These are phyloP conservation scores for Diaporthe eres DNA, from an alignment of 2,329 filamentous ascomycete genomes.

Conservation along the genomic window DNA sequence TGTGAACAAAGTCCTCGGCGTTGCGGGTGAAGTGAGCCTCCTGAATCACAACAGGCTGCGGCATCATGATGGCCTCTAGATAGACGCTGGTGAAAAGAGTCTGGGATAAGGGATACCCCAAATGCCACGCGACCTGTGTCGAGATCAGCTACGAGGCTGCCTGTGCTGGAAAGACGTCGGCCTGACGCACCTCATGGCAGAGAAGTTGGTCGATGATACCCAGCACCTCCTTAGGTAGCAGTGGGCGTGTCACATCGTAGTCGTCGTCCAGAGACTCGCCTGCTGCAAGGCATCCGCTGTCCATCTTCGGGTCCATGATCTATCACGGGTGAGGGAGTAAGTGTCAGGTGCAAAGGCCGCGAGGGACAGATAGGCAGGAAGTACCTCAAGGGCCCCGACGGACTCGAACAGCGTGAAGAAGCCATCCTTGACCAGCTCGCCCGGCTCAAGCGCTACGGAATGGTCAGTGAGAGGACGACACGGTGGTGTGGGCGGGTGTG, in stretches of 20 bases:
- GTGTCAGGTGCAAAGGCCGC: background rate
- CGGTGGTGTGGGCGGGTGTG: slow-evolving; percentile 22
- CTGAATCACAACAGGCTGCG: slow-evolving; percentile 73
- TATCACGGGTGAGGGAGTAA: slow-evolving; percentile 55
- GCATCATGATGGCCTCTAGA: slow-evolving; percentile 85
- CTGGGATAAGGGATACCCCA: slow-evolving; percentile 95
- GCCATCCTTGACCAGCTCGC: slow-evolving; percentile 93
- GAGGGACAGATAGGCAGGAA: background rate
- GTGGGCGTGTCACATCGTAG: slow-evolving; percentile 78
- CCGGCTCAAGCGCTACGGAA: slow-evolving; percentile 77
- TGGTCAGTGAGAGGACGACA: slow-evolving; percentile 41
- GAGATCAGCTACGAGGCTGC: background rate
- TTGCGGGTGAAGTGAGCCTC: slow-evolving; percentile 73
- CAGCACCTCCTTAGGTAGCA: slow-evolving; percentile 84
- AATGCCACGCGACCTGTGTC: slow-evolving; percentile 90
- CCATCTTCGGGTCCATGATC: slow-evolving; percentile 99
- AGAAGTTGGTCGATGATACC: slow-evolving; percentile 96
- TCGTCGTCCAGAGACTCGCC: slow-evolving; percentile 87
- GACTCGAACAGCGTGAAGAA: slow-evolving; percentile 95
- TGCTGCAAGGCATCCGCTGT: slow-evolving; percentile 86
- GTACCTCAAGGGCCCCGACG: slow-evolving; percentile 85
- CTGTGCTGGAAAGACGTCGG: background rate
- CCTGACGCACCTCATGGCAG: slow-evolving; percentile 81
- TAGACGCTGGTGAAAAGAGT: slow-evolving; percentile 95
- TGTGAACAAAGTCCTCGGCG: slow-evolving; percentile 48